A percentile compares a stretch with the other conserved stretches of the same genome.
Evolutionary conservation across 2,329 filamentous ascomycete species (phyloP).

Genomic region (Lachnellula arida): DNA sequence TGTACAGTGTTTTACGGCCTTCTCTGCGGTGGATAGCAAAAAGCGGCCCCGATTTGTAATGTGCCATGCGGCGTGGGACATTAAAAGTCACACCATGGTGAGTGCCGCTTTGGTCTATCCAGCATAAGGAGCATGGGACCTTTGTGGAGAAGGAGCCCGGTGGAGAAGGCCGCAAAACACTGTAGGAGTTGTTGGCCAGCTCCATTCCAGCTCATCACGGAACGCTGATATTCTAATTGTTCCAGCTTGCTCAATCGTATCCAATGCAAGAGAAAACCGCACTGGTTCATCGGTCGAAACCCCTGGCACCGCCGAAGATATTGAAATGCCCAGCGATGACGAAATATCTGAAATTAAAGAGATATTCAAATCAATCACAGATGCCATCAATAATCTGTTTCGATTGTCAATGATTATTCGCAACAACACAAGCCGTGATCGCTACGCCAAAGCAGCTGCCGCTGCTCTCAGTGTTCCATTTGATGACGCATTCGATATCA

Average conservation of each 20-base stretch:
- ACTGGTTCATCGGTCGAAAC: background rate
- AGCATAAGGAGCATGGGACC: too few species aligned
- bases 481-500: conserved; percentile 9
- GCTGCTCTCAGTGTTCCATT: conserved; percentile 1
- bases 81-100: background rate
- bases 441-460: conserved; percentile 10
- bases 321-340: background rate
- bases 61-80: background rate
- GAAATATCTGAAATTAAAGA: conserved; percentile 13
- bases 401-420: conserved; percentile 15
- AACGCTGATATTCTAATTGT: background rate
- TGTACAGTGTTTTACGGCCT: too few species aligned
- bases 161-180: too few species aligned
- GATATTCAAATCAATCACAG: conserved; percentile 8
- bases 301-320: background rate
- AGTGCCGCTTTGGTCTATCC: too few species aligned
- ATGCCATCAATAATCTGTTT: conserved; percentile 11
- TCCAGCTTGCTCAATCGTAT: conserved; percentile 9
- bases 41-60: too few species aligned
- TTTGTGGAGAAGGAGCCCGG: too few species aligned
- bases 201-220: too few species aligned
- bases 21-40: too few species aligned
- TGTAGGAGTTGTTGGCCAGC: too few species aligned
- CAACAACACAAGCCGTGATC: conserved; percentile 8
- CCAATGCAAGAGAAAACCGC: conserved; percentile 7